These are phyloP conservation scores for Podaxis rugospora DNA, from an alignment of 768 basidiomycete genomes.

Conservation along the genomic window DNA sequence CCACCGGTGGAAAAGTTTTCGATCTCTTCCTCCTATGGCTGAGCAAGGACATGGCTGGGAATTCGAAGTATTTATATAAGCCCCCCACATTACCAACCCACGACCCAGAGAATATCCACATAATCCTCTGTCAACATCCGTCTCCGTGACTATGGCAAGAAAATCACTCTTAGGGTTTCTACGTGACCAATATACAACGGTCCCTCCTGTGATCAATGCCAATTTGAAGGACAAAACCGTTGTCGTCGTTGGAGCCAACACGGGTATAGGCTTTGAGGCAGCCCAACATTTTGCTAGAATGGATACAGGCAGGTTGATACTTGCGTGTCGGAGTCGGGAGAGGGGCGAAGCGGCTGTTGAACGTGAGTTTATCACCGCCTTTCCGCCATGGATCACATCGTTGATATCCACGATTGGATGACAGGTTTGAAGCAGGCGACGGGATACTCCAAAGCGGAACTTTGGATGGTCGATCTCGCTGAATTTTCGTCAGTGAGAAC, in stretches of 20 bases:
- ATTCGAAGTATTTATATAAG: not conserved
- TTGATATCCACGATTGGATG: not conserved
- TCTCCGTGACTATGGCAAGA: not conserved
- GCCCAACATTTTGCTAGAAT: slow-evolving; percentile 41
- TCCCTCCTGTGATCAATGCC: slow-evolving; percentile 26
- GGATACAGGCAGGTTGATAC: slow-evolving; percentile 33
- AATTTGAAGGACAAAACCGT: slow-evolving; percentile 44
- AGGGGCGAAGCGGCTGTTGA: slow-evolving; percentile 30
- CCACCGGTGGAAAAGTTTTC: not conserved
- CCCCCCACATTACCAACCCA: not conserved
- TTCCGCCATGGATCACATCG: not conserved
- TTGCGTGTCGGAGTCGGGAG: slow-evolving; percentile 31
- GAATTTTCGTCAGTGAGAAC: slow-evolving; percentile 31
- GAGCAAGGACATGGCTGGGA: not conserved
- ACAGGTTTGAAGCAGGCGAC: slow-evolving; percentile 24
- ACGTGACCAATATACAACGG: not conserved
- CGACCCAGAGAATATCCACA: not conserved
- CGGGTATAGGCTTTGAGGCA: slow-evolving; percentile 46
- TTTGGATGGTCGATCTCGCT: slow-evolving; percentile 33
- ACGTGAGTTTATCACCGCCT: slow-evolving; percentile 22
- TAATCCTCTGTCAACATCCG: not conserved
- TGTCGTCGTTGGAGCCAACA: slow-evolving; percentile 45
- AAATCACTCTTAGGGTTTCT: slow-evolving; percentile 1
- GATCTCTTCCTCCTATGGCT: not conserved
- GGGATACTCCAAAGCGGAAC: slow-evolving; percentile 29